Evolutionary conservation across 2,329 filamentous ascomycete genomes (phyloP), one percentile per base, ranked within the genome.

Genomic region (Camptophora hylomeconis): DNA sequence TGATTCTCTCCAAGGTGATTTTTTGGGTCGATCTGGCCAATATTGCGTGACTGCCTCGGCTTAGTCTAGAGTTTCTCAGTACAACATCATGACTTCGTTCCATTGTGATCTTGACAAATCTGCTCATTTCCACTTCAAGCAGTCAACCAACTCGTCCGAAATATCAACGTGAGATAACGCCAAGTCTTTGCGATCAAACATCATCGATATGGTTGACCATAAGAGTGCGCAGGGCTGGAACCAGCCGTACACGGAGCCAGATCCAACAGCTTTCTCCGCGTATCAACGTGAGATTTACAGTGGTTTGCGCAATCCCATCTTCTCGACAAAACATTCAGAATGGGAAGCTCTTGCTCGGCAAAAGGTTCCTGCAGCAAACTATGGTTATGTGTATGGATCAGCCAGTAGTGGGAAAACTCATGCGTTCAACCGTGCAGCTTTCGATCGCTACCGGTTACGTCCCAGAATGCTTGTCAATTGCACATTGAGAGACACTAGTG

Each of bases 331-430:
- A 28, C 63, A 67, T 1, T 62, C 60, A 37, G 58, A 58, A 34
- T 61, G 74, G 17, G 62, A 74, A 42, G 48, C 53, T 11, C 60
- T 67, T 31, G 71, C 71, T 6, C 57, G 57, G 24, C 46, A 57
- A 18, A 47, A 45, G 15, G 60, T 75, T 49, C 45, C 52, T 5
- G 51, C 55, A 1, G 52, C 58, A n/a, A 60, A 61, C 14, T 75
- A 65, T 43, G 64, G 65, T 34, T 76, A 76, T 48, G 64, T 75
- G 17, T 56, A 58, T 17, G 70, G 71, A 11, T 67, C 68, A 2
- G 71, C 72, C 0, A 68, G 49, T 7, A 38, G 32, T 3, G 38
- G 45, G 9, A 37, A 42, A 7, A 53, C 50, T 4, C 38, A 48
- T 33, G 33, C 36, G 6, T 45, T 48, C 25, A 53, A 53, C 31